These are phyloP conservation scores for Blastobotrys serpentis DNA, from an alignment of 1,139 yeast genomes.

Conservation along the genomic window DNA sequence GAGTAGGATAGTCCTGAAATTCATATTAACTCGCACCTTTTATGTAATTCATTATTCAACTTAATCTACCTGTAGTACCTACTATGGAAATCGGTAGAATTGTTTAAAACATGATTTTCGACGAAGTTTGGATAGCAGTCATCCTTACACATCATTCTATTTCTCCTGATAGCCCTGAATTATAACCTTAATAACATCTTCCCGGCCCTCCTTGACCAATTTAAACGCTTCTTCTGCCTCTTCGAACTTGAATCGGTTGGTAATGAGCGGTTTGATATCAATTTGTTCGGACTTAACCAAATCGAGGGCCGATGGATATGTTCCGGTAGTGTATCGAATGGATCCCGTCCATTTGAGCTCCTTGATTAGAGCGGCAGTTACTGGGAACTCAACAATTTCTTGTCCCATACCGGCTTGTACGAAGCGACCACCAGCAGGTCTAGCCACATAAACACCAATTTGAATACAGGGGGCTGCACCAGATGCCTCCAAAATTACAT, in stretches of 20 bases:
- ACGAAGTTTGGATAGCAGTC: too few species aligned
- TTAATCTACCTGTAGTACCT: too few species aligned
- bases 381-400: conserved; percentile 35
- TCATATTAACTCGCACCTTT: too few species aligned
- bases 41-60: too few species aligned
- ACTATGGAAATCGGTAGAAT: too few species aligned
- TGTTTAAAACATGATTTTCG: too few species aligned
- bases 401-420: conserved; percentile 79
- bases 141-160: too few species aligned
- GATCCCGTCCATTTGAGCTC: conserved; percentile 71
- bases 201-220: conserved; percentile 47
- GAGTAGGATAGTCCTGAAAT: too few species aligned
- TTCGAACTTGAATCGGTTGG: conserved; percentile 69
- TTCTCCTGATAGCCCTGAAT: too few species aligned
- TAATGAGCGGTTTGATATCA: conserved; percentile 64
- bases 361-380: conserved; percentile 58
- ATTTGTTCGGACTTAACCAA: conserved; percentile 60
- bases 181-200: conserved; percentile 52
- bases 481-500: conserved; percentile 64
- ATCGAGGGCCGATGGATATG: conserved; percentile 68
- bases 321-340: conserved; percentile 76
- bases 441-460: conserved; percentile 55
- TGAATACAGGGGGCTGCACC: conserved; percentile 67
- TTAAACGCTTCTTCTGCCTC: conserved; percentile 82
- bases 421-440: conserved; percentile 62